Evolutionary conservation across 2,329 filamentous ascomycete genomes (phyloP), one percentile per base, ranked within the genome.

Genomic region (Rosellinia necatrix): DNA sequence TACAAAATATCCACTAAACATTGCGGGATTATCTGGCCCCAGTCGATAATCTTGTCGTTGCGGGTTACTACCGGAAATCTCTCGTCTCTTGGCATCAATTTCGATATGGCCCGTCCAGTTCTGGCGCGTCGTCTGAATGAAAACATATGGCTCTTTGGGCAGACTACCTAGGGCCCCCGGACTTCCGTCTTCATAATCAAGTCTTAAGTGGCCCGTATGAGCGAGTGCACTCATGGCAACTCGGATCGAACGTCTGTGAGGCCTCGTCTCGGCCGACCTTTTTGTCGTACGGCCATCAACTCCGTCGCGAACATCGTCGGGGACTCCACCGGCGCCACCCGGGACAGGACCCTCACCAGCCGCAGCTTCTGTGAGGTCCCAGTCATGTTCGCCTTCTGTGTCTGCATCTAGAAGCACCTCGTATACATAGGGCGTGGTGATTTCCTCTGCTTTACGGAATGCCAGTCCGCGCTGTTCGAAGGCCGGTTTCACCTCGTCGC

Each of bases 11-110:
- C 75, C 74, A 2, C 68, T 72, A 59, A 79, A 79, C 0, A 70
- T 72, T 3, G 66, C 49, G 1, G 77, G 74, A 17, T 68, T 72
- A 38, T 75, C 70, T 2, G 77, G 76, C 1, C 77, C 77, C 0
- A 80, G 60, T 6, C 70, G 67, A 48, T 78, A 79, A 49, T 79
- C 77, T 59, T 80, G 76, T 30, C 76, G 68, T 58, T 79, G 75
- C 1, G 75, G 71, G 51, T 79, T 79, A 24, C 71, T 75, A 0
- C 76, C 76, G 12, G 66, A 76, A 10, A 79, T 63, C 53, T 80
- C 77, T 37, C 54, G 66, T 7, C 49, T 65, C 2, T 65, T 46
- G 0, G 66, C 44, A 51, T 79, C 71, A 42, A 80, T 73, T 9
- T 71, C 30, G 72, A 73, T 56, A 42, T 72, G 66, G 0, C 76